Evolutionary conservation across 2,329 filamentous ascomycete species (phyloP), one percentile per base, ranked within the genome.

Genomic region (Alternaria panax): DNA sequence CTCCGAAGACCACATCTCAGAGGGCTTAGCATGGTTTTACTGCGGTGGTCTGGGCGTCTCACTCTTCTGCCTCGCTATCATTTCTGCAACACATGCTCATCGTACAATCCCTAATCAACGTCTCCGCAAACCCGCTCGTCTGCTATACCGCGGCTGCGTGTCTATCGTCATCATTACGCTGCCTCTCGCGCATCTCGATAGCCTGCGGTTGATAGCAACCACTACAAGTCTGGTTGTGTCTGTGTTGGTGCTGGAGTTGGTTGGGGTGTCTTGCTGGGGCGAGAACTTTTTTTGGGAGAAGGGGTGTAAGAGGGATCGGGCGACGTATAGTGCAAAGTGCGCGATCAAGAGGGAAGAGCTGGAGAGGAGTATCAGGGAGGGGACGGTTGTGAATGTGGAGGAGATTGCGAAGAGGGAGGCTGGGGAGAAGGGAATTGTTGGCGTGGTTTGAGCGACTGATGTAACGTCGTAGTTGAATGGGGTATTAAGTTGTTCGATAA

Each of bases 11-110:
- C 78, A 85, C n/a, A 77, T 89, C n/a, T 70, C 78, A 6, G 60
- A 74, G 7, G 86, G 85, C 2, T 79, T 88, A 18, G 81, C 86
- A 14, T 88, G 86, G 80, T 89, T 87, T 74, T 90, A 89, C 73
- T 89, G 87, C 72, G 82, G 80, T n/a, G 87, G 88, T 1, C 79
- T 89, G 2, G 86, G 84, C 24, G 76, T 87, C 14, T 81, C 86
- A 0, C 75, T 89, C 5, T 69, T 83, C 11, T 82, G 78, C 65
- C 88, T 88, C 83, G 75, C 78, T 28, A 63, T 84, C 52, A 88
- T 89, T 48, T 82, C 85, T 1, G 68, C 83, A 18, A 80, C 80
- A 12, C 87, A 90, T 68, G 77, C 82, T 36, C 87, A 89, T 76
- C 86, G 85, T 63, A 78, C 81, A 24, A 78, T 84, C 16, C 74